Evolutionary conservation across 2,329 filamentous ascomycete genomes (phyloP).

Genomic region (Aspergillus amoenus): DNA sequence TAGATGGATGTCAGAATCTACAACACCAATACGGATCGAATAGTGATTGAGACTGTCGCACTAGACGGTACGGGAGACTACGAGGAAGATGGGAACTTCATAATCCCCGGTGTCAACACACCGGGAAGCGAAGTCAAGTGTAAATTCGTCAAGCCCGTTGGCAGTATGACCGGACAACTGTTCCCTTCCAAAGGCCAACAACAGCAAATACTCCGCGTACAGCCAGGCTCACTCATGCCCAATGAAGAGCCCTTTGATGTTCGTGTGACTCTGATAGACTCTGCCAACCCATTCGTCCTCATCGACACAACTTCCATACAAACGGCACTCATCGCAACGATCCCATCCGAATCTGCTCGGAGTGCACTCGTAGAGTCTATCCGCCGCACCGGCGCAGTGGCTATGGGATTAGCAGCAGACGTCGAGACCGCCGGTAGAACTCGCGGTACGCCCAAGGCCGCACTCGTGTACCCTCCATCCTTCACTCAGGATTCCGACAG

Average conservation of each 20-base stretch:
- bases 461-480: conserved; percentile 15
- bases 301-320: conserved; percentile 53
- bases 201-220: background rate
- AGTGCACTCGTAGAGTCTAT: conserved; percentile 53
- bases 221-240: conserved; percentile 34
- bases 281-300: conserved; percentile 62
- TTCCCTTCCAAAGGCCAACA: conserved; percentile 41
- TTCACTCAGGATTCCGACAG: background rate
- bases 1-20: conserved; percentile 56
- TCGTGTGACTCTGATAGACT: conserved; percentile 57
- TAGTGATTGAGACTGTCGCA: conserved; percentile 57
- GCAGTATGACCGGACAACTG: conserved; percentile 60
- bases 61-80: conserved; percentile 40
- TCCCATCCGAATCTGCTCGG: conserved; percentile 24
- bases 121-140: conserved; percentile 56
- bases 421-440: conserved; percentile 37
- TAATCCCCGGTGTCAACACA: conserved; percentile 61
- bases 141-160: conserved; percentile 59
- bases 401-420: conserved; percentile 56
- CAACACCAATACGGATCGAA: conserved; percentile 68
- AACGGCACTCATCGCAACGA: conserved; percentile 16
- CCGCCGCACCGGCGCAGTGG: conserved; percentile 53
- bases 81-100: conserved; percentile 50
- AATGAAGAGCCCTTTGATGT: conserved; percentile 46
- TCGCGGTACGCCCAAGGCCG: conserved; percentile 61